Evolutionary conservation across 768 basidiomycete species (phyloP).

Genomic region (Pleurotus tuber-regium): DNA sequence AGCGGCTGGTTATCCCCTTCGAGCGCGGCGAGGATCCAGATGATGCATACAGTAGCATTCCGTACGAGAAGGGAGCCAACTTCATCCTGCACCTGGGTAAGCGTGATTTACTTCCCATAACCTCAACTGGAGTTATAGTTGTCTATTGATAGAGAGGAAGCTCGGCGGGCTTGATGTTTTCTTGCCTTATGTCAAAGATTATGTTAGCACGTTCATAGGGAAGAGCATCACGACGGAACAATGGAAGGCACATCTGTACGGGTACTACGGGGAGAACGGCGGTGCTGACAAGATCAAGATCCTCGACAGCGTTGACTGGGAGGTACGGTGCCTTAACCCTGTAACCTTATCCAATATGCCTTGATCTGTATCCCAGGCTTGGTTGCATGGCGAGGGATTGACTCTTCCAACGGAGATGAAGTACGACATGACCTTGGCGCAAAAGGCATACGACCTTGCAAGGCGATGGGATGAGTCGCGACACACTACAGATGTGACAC

Average conservation of each 20-base stretch:
- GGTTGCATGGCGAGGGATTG: slow-evolving; percentile 80
- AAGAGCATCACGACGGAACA: slow-evolving; percentile 80
- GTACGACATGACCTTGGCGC: slow-evolving; percentile 73
- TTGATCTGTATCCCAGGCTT: slow-evolving; percentile 44
- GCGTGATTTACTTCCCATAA: slow-evolving; percentile 17
- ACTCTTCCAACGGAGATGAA: slow-evolving; percentile 71
- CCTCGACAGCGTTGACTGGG: slow-evolving; percentile 73
- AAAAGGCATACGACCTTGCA: slow-evolving; percentile 70
- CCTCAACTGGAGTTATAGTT: slow-evolving; percentile 18
- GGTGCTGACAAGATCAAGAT: slow-evolving; percentile 59
- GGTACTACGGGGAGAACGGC: slow-evolving; percentile 60
- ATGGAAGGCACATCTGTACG: slow-evolving; percentile 80
- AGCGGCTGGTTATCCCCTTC: slow-evolving; percentile 75
- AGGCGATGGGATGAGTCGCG: slow-evolving; percentile 71
- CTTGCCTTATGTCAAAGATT: slow-evolving; percentile 80
- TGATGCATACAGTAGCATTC: slow-evolving; percentile 69
- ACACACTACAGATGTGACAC: slow-evolving; percentile 34
- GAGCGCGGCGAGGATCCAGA: slow-evolving; percentile 75
- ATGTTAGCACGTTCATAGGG: slow-evolving; percentile 78
- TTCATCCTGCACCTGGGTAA: slow-evolving; percentile 81
- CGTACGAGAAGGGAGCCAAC: slow-evolving; percentile 90
- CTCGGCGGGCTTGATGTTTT: slow-evolving; percentile 84
- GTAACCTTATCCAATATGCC: background rate
- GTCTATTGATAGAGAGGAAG: slow-evolving; percentile 42
- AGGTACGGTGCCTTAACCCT: slow-evolving; percentile 44